Conservation (phyloP, 495 filamentous ascomycete genomes). For the Bacidia rubella region DNA sequence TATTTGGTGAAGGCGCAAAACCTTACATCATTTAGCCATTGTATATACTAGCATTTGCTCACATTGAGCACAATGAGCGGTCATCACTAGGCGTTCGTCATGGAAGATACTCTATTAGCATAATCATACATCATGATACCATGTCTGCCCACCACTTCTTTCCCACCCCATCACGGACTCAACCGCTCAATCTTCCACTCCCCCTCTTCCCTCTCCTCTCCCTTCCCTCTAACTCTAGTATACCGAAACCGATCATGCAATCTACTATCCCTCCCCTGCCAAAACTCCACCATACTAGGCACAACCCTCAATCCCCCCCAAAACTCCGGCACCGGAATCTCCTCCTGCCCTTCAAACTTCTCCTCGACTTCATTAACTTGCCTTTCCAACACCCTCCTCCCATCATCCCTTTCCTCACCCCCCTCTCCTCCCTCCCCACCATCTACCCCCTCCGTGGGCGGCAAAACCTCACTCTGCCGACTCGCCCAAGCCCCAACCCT, state of each 20-base stretch:
- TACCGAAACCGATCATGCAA: constrained; percentile 90
- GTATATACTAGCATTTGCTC: neutral
- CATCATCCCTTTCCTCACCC: constrained; percentile 63
- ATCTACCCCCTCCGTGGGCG: constrained; percentile 36
- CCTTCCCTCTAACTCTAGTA: constrained; percentile 35
- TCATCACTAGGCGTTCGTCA: neutral
- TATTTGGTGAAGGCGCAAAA: constrained; percentile 51
- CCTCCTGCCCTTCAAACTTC: constrained; percentile 38
- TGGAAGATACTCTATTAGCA: neutral
- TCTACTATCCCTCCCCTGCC: constrained; percentile 82
- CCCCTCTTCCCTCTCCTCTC: constrained; percentile 11
- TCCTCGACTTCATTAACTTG: constrained; percentile 33
- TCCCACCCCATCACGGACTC: constrained; percentile 34
- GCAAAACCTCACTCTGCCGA: constrained; percentile 59
- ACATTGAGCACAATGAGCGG: constrained; percentile 6
- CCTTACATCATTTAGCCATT: constrained; percentile 12
- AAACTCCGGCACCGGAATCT: constrained; percentile 82
- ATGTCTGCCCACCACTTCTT: neutral
- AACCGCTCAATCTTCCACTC: constrained; percentile 22
- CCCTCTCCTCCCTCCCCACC: constrained; percentile 62
- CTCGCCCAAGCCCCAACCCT: constrained; percentile 91
- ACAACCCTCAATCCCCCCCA: constrained; percentile 87
- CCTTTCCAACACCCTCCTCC: constrained; percentile 37
- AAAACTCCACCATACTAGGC: constrained; percentile 60
- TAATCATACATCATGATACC: neutral